phyloP scores from a whole-genome alignment of 768 basidiomycete genomes.

The Xerocomus spinulosus region DNA sequence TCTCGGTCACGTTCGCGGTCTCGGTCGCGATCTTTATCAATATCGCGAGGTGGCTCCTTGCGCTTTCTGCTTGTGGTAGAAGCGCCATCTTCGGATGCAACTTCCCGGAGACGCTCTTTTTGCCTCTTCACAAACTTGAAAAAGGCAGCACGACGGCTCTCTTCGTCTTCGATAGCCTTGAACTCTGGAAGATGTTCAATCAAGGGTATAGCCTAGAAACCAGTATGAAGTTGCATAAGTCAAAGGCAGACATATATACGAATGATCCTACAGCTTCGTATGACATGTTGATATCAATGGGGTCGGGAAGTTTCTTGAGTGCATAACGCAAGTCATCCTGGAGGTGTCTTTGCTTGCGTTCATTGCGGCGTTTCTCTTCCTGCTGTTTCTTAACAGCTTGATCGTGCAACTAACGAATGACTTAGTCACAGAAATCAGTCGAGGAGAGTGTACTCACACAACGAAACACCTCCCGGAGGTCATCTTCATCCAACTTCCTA shows the following conservation, averaged over 20 bases:
- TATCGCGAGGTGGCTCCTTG: slow-evolving; percentile 61
- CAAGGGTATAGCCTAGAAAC: slow-evolving; percentile 57
- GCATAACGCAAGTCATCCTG: slow-evolving; percentile 97
- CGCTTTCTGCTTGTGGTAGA: slow-evolving; percentile 77
- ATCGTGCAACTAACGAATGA: slow-evolving; percentile 56
- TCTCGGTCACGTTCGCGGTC: slow-evolving; percentile 32
- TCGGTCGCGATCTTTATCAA: slow-evolving; percentile 45
- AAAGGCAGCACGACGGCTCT: slow-evolving; percentile 75
- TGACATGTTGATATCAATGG: slow-evolving; percentile 65
- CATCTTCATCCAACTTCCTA: slow-evolving; percentile 45
- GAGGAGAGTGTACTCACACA: slow-evolving; percentile 44
- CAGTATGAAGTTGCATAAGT: background rate
- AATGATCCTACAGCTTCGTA: slow-evolving; percentile 70
- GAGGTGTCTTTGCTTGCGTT: slow-evolving; percentile 78
- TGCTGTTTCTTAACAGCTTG: slow-evolving; percentile 69
- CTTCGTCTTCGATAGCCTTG: slow-evolving; percentile 85
- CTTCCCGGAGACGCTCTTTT: slow-evolving; percentile 81
- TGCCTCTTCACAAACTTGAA: slow-evolving; percentile 86
- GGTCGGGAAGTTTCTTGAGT: slow-evolving; percentile 80
- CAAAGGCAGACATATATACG: background rate
- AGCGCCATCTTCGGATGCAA: slow-evolving; percentile 75
- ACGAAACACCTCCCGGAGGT: slow-evolving; percentile 54
- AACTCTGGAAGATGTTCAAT: slow-evolving; percentile 85
- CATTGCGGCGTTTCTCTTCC: slow-evolving; percentile 82
- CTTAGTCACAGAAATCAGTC: slow-evolving; percentile 4